Evolutionary conservation across 2,329 filamentous ascomycete genomes (phyloP).

Genomic region (Calonectria pteridis): DNA sequence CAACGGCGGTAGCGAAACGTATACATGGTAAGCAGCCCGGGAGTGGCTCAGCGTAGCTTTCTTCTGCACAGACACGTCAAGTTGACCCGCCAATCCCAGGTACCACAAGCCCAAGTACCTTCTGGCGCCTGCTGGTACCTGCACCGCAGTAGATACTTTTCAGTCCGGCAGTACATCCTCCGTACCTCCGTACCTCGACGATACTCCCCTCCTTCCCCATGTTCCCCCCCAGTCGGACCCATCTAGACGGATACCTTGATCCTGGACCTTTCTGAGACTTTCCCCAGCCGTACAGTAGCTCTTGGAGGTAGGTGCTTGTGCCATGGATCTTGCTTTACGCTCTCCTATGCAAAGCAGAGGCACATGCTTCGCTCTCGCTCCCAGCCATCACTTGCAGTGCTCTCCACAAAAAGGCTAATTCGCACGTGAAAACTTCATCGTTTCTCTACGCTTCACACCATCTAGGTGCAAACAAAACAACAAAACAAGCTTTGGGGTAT

Average conservation of each 20-base stretch:
- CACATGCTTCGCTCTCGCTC: background rate
- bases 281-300: background rate
- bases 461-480: constrained; percentile 28
- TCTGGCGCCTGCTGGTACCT: background rate
- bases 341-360: background rate
- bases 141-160: background rate
- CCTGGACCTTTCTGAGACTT: background rate
- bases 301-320: background rate
- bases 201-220: constrained; percentile 14
- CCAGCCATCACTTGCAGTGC: background rate
- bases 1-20: background rate
- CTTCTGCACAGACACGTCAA: background rate
- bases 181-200: constrained; percentile 15
- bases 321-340: background rate
- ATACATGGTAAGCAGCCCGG: background rate
- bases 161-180: background rate
- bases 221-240: constrained; percentile 5
- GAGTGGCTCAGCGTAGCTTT: background rate
- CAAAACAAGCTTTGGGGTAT: constrained; percentile 47
- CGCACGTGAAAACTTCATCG: background rate
- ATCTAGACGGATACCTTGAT: background rate
- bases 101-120: constrained; percentile 6
- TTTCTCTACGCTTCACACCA: background rate
- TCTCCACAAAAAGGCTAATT: background rate
- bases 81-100: background rate